These are phyloP conservation scores for Leishmania gerbilli DNA, from an alignment of 208 protist genomes.

Conservation along the genomic window DNA sequence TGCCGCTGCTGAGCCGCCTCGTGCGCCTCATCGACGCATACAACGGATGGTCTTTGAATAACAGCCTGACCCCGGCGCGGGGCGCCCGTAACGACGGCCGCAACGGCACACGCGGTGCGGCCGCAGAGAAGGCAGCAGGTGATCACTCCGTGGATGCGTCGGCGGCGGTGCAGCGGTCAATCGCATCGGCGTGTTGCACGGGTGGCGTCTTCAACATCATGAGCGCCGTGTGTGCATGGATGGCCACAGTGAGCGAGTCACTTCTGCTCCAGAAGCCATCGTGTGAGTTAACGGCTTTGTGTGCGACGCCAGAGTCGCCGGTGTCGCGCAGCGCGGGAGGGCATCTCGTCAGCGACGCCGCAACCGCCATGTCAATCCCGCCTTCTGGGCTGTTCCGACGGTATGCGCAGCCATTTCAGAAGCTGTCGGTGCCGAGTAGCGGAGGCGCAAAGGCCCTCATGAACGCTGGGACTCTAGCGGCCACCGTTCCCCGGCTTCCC, in stretches of 20 bases:
- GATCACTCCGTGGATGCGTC: background rate
- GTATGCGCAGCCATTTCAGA: slow-evolving; percentile 25
- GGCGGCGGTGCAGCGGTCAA: background rate
- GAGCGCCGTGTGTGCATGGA: slow-evolving; percentile 8
- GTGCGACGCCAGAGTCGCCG: background rate
- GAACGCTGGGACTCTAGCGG: background rate
- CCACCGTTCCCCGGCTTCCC: slow-evolving; percentile 8
- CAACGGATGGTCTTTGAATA: slow-evolving; percentile 14
- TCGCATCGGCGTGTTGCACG: slow-evolving; percentile 1
- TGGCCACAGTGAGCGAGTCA: slow-evolving; percentile 15
- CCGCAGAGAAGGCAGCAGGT: background rate
- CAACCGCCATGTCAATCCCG: background rate
- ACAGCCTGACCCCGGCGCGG: background rate
- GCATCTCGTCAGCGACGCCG: background rate
- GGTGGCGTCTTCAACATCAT: slow-evolving; percentile 27
- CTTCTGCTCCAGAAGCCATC: background rate
- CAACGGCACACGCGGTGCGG: background rate
- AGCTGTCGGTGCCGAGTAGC: background rate
- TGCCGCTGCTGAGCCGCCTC: slow-evolving; percentile 3
- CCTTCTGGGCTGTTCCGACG: slow-evolving; percentile 16
- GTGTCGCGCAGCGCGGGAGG: background rate
- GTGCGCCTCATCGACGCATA: slow-evolving; percentile 16
- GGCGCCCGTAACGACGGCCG: background rate
- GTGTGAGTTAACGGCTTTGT: slow-evolving; percentile 19
- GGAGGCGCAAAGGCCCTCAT: background rate